Base-by-base conservation (phyloP, 768 basidiomycete species). In the Neoboletus magnificus region DNA sequence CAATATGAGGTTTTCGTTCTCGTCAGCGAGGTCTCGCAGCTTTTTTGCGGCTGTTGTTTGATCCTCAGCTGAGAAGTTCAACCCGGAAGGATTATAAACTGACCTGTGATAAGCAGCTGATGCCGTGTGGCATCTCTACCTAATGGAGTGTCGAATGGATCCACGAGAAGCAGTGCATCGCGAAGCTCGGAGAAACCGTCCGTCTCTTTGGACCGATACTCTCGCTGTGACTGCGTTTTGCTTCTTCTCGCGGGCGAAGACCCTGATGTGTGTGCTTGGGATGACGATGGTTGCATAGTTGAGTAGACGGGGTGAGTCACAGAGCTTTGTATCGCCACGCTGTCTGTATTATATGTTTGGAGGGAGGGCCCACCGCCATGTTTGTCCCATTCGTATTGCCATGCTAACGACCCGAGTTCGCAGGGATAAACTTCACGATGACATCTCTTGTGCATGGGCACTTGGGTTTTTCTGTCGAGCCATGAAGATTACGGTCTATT, bases 1-100 rank as follows among this genome's bases (percentile, higher is more conserved):
- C 13, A 51, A 27, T 12, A 48, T 33, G 18, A 66, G 65, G 6
- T 52, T 51, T 61, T 68, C 53, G 42, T 66, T 66, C 35, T 66
- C 64, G 16, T 66, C 58, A 1, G 64, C 64, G 7, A 66, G 66
- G 32, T 58, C 51, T 47, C 63, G 56, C 77, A 81, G 77, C 67
- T 83, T 79, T 75, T 77, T 81, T 1, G 80, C 80, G 44, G 82
- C 76, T 49, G 39, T 59, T 23, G n/a, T 20, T 11, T 5, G n/a
- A 52, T 35, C 27, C 9, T 66, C 37, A 65, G 54, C 13, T 20
- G 18, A 35, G 12, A 25, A 1, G 48, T 6, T 36, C 33, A 0
- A 54, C 12, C 2, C 6, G 11, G 5, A 7, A 25, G 16, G 6
- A 13, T 45, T 13, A 22, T 42, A 29, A 11, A 32, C 65, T 48